phyloP scores from a whole-genome alignment of 106 monocot genomes.

The Apostasia shenzhenica region DNA sequence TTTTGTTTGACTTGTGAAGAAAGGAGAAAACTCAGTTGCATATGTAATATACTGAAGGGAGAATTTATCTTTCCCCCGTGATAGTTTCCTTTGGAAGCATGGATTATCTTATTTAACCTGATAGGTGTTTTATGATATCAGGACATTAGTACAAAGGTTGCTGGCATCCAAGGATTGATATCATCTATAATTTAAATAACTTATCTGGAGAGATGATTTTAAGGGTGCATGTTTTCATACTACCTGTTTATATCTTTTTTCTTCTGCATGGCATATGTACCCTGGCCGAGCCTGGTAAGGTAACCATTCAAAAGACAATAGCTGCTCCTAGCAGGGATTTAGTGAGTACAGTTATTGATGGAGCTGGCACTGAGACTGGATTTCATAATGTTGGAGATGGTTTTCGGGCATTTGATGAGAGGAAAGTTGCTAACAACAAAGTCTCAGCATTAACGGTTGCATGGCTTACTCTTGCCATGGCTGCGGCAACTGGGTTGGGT shows the following conservation, averaged over 20 bases:
- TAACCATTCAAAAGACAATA: constrained; percentile 17
- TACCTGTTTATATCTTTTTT: constrained; percentile 10
- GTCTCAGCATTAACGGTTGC: constrained; percentile 69
- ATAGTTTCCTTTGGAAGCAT: background rate
- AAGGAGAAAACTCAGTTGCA: no score
- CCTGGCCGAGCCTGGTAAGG: constrained; percentile 32
- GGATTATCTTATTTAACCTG: background rate
- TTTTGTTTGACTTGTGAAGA: background rate
- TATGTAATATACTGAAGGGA: no score
- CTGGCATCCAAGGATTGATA: background rate
- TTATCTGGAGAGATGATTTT: constrained; percentile 17
- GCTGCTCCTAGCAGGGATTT: constrained; percentile 59
- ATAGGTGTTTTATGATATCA: background rate
- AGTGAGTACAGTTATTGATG: constrained; percentile 49
- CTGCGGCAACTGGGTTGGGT: constrained; percentile 87
- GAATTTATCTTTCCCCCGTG: no score
- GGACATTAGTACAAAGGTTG: background rate
- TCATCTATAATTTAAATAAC: background rate
- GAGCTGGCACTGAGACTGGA: constrained; percentile 42
- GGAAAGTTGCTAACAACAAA: constrained; percentile 22
- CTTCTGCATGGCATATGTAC: constrained; percentile 14
- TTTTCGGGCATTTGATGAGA: constrained; percentile 21
- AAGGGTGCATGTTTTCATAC: constrained; percentile 9
- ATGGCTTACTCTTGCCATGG: constrained; percentile 96
- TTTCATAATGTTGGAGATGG: constrained; percentile 16